Percentiles rank a stretch among this genome's conserved stretches.
Conservation (phyloP, 441 rosid species). For the Croton laevigatus region DNA sequence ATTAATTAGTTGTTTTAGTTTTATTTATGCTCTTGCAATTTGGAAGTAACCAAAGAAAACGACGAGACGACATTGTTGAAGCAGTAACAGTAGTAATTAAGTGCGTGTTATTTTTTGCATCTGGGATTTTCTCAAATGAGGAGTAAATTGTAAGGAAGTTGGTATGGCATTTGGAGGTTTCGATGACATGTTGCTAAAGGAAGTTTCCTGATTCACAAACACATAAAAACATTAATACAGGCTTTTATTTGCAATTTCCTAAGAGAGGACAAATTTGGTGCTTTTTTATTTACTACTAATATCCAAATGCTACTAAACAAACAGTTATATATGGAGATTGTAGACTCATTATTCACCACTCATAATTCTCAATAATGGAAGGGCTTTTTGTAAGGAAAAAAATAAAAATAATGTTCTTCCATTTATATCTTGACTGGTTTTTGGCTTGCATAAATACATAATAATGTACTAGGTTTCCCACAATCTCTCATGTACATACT, state of each 20-base stretch:
- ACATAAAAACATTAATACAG: background rate
- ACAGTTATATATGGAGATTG: too few species aligned
- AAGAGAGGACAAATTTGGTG: background rate
- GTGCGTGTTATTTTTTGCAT: background rate
- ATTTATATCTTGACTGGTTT: background rate
- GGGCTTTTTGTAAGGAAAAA: background rate
- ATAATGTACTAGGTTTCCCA: too few species aligned
- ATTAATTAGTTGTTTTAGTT: background rate
- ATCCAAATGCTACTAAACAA: too few species aligned
- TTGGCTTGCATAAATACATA: background rate
- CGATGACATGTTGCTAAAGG: constrained; percentile 7
- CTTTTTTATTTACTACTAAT: too few species aligned
- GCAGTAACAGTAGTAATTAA: constrained; percentile 2
- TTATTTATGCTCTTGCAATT: constrained; percentile 29
- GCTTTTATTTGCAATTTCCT: background rate
- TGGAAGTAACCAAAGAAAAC: constrained; percentile 33
- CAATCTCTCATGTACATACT: too few species aligned
- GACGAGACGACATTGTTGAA: constrained; percentile 8
- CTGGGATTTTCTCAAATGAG: constrained; percentile 6
- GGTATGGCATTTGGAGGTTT: constrained; percentile 16
- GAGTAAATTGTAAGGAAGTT: background rate
- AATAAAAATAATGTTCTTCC: too few species aligned
- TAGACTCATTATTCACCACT: background rate
- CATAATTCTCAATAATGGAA: background rate
- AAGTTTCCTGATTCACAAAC: constrained; percentile 27